Base-by-base conservation (phyloP, 2,329 filamentous ascomycete genomes). In the Fusarium chuoi region DNA sequence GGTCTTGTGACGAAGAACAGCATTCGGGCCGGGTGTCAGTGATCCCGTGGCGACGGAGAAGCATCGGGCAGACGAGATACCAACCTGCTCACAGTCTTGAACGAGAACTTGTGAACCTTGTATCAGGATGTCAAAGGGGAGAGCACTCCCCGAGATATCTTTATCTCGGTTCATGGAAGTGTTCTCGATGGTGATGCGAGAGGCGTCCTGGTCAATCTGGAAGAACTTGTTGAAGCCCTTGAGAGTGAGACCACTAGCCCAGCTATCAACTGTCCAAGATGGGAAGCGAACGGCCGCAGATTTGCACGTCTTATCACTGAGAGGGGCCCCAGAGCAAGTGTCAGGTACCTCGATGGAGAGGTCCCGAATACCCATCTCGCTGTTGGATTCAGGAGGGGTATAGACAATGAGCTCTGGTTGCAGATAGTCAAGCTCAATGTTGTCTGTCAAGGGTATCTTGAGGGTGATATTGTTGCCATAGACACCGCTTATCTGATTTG, bases 181-280 rank as follows among this genome's bases (percentile, higher is more conserved):
- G 0, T 65, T 52, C n/a, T 77, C 62, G 1, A 78, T 62, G 1
- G 74, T 78, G 13, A 78, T 76, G 0, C 74, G 70, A 17, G 62
- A 22, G 11, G 76, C 67, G 35, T 78, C 24, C 20, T 65, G 46
- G 5, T 70, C 65, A 18, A 77, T 33, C 2, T 76, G 63, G 10
- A 78, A 57, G 33, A 73, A 75, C 4, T 57, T 48, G n/a, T 78
- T 78, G 49, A 78, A 78, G 10, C 72, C 70, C 6, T 56, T 68
- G 26, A 78, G 45, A 7, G 18, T 60, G 3, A 78, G n/a, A 1
- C 51, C 62, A 14, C 70, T 65, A 4, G 46, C 68, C 65, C 67
- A 78, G 38, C 76, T 78, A 7, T 78, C 76, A 2, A 71, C 66
- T 1, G 76, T 72, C 76, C 76, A 78, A 0, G 76, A 35, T 1